Evolutionary conservation across 2,329 filamentous ascomycete genomes (phyloP), one percentile per base, ranked within the genome.

Genomic region (Fusarium haematococcum): DNA sequence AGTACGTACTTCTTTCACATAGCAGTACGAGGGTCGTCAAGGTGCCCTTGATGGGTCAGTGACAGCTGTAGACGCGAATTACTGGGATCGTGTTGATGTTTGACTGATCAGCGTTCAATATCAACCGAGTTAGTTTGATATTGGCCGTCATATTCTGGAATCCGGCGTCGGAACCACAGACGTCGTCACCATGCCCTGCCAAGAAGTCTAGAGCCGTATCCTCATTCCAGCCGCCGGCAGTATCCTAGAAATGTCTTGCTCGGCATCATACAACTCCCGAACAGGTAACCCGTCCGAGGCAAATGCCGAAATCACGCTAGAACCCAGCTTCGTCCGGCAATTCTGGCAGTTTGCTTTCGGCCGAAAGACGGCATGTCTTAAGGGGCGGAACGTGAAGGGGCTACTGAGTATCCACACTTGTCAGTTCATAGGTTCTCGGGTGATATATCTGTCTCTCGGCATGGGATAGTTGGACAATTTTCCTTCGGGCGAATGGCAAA

Each of bases 231-330:
- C 10, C 43, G 30, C 20, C 43, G 43, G 43, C 30, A 50, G 43
- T 18, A n/a, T 50, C 16, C n/a, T 32, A n/a, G 16, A 25, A 25
- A 33, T 65, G 63, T 57, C 54, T 48, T 23, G 16, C 13, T 37
- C 35, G 32, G 20, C 32, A 45, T 62, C 27, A 18, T 45, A 37
- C 30, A 25, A 33, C 43, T 63, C 45, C 45, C 27, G 33, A 63
- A 54, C 20, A 23, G 54, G 48, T n/a, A 33, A 39, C 7, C 30
- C 39, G 9, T 13, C 23, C 33, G n/a, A 23, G 33, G 35, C 30
- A 63, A 63, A 13, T 63, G 32, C 60, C 60, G 60, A 63, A 63
- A 37, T 48, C 43, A 41, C 60, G 18, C 30, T 33, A 37, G 11
- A 39, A 13, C 11, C 18, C 23, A 41, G 45, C 30, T 35, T 30